Evolutionary conservation across 352 stramenopile genomes (phyloP).

Genomic region (Phytophthora fragariae): DNA sequence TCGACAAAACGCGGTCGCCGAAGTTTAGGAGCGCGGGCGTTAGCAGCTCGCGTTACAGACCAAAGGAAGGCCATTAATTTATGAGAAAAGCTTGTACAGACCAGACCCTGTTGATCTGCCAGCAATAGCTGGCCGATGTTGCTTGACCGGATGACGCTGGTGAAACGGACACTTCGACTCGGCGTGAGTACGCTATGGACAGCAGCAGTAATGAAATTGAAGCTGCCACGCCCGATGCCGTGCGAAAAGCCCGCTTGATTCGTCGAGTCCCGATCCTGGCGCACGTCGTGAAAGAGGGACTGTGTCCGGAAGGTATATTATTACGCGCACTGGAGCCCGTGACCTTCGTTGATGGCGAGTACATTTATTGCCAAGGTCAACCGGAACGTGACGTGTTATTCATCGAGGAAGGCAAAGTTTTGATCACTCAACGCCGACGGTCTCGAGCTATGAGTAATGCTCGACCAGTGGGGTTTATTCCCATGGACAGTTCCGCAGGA

Average conservation of each 20-base stretch:
- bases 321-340: slow-evolving; percentile 42
- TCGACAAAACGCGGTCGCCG: slow-evolving; percentile 24
- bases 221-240: slow-evolving; percentile 19
- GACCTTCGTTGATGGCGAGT: slow-evolving; percentile 61
- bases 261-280: slow-evolving; percentile 59
- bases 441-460: slow-evolving; percentile 33
- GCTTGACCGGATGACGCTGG: not conserved
- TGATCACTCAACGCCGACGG: slow-evolving; percentile 63
- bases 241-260: slow-evolving; percentile 62
- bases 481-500: slow-evolving; percentile 14
- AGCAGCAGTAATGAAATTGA: slow-evolving; percentile 22
- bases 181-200: slow-evolving; percentile 15
- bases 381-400: slow-evolving; percentile 67
- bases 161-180: slow-evolving; percentile 24
- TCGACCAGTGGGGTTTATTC: slow-evolving; percentile 20
- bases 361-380: slow-evolving; percentile 74
- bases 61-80: slow-evolving; percentile 39
- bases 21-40: slow-evolving; percentile 19
- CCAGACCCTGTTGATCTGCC: slow-evolving; percentile 4
- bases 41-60: slow-evolving; percentile 20
- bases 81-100: slow-evolving; percentile 33
- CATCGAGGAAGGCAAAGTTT: slow-evolving; percentile 75
- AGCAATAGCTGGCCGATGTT: slow-evolving; percentile 27
- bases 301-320: slow-evolving; percentile 56
- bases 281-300: slow-evolving; percentile 52